A percentile compares a stretch with the other conserved stretches of the same genome.
Evolutionary conservation across 2,329 filamentous ascomycete genomes (phyloP).

Genomic region (Alternaria solani): DNA sequence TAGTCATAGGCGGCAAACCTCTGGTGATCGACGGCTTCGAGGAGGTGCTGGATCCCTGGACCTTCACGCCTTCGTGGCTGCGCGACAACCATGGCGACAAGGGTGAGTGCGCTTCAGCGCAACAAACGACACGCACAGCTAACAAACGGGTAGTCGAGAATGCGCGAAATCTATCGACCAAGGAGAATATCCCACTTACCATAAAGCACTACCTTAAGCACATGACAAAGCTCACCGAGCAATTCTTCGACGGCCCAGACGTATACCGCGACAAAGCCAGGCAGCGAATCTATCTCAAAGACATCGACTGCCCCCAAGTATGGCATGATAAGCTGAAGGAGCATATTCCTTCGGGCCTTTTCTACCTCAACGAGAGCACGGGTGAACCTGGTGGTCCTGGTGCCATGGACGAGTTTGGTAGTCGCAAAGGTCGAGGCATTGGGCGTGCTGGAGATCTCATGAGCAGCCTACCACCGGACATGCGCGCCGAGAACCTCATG

Average conservation of each 20-base stretch:
- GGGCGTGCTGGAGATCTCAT: conserved; percentile 89
- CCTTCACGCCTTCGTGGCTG: conserved; percentile 85
- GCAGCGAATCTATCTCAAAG: conserved; percentile 93
- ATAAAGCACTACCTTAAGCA: conserved; percentile 90
- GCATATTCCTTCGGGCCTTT: conserved; percentile 80
- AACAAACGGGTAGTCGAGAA: conserved; percentile 70
- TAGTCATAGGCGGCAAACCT: conserved; percentile 84
- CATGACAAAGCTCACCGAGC: conserved; percentile 82
- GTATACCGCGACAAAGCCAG: conserved; percentile 81
- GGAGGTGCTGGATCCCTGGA: conserved; percentile 72
- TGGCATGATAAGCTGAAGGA: conserved; percentile 84
- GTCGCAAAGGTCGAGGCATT: conserved; percentile 63
- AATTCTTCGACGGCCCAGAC: conserved; percentile 71
- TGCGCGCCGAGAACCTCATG: conserved; percentile 97
- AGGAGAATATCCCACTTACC: conserved; percentile 80
- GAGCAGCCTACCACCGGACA: conserved; percentile 84
- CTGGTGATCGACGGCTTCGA: conserved; percentile 92
- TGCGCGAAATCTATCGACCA: conserved; percentile 79
- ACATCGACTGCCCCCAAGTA: conserved; percentile 90
- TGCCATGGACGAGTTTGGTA: conserved; percentile 59
- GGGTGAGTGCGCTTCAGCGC: conserved; percentile 59
- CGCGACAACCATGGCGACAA: conserved; percentile 80
- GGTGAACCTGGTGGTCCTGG: conserved; percentile 65
- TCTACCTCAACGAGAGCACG: conserved; percentile 87
- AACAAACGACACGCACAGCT: conserved; percentile 33